Base-by-base conservation (phyloP, 306 rosid species). In the Castanopsis chinensis region DNA sequence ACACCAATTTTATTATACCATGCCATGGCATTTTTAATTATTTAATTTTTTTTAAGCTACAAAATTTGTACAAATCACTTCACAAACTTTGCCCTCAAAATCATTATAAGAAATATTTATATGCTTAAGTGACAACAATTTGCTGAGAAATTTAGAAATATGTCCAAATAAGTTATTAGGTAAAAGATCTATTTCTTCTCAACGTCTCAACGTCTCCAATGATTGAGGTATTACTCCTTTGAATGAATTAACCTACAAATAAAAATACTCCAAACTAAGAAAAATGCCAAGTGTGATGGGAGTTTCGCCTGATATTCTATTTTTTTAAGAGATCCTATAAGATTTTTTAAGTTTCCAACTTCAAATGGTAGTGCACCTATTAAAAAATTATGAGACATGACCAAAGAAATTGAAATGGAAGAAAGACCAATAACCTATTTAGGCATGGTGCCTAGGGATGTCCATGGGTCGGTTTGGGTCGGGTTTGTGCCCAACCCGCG, bases 181-280 rank as follows among this genome's bases (percentile, higher is more conserved):
- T 0, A 87, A 85, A 73, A 85, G 78, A 51, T 85, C 81, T 5
- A 88, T 72, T 10, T 78, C 82, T 23, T 53, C 65, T 54, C 85
- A 78, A 10, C 85, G 87, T 87, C 83, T 82, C 72, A 85, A 60
- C 41, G 63, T 28, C 21, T 76, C 27, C 6, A 85, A n/a, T 80
- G 73, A 65, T 52, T 54, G 72, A 72, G 89, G 84, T 60, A 88
- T 83, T 60, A 18, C 74, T 61, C 91, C 84, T 64, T 75, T 55
- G n/a, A 88, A 81, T 49, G 72, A 51, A 72, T 88, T 88, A 2
- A 73, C 85, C 64, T 83, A 78, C 87, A 88, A 60, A 64, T 72
- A 49, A 14, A 85, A 37, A 37, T 6, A 17, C 12, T 71, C 84
- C 63, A 88, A 85, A 75, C 86, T 80, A 74, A 12, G n/a, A 23